Percentiles rank a stretch among this genome's conserved stretches.
Conservation (phyloP, 148 eudicot genomes). For the Silene uniflora region DNA sequence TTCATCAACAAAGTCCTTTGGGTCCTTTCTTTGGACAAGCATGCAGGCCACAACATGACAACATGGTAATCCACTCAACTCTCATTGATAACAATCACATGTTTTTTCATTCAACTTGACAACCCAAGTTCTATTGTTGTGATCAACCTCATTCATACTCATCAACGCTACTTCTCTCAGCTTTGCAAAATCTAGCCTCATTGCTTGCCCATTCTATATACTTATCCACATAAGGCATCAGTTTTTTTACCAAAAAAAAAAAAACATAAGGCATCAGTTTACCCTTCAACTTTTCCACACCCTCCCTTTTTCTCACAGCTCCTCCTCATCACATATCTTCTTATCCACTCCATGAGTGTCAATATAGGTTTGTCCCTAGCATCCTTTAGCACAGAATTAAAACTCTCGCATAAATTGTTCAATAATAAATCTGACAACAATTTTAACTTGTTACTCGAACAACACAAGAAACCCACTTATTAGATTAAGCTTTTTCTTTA, state of each 20-base stretch:
- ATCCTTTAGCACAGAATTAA: not conserved
- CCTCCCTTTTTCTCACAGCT: not conserved
- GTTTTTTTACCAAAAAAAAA: too few relatives aligned
- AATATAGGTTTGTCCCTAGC: not conserved
- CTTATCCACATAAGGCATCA: not conserved
- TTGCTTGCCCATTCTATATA: not conserved
- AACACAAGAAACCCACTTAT: too few relatives aligned
- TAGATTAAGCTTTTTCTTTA: too few relatives aligned
- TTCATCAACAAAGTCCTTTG: too few relatives aligned
- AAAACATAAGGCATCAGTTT: too few relatives aligned
- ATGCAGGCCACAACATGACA: too few relatives aligned
- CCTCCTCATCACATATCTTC: not conserved
- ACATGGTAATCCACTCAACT: too few relatives aligned
- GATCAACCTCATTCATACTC: not conserved
- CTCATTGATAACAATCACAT: too few relatives aligned
- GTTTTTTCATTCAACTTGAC: not conserved
- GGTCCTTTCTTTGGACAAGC: too few relatives aligned
- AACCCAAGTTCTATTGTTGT: not conserved
- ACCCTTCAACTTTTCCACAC: not conserved
- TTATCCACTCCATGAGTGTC: not conserved
- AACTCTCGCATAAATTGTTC: not conserved
- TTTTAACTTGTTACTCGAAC: too few relatives aligned
- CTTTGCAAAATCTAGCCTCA: not conserved
- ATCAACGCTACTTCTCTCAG: not conserved
- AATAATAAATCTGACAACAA: too few relatives aligned